Conservation (phyloP, 163 green algal species). For the Prototheca stagnorum region DNA sequence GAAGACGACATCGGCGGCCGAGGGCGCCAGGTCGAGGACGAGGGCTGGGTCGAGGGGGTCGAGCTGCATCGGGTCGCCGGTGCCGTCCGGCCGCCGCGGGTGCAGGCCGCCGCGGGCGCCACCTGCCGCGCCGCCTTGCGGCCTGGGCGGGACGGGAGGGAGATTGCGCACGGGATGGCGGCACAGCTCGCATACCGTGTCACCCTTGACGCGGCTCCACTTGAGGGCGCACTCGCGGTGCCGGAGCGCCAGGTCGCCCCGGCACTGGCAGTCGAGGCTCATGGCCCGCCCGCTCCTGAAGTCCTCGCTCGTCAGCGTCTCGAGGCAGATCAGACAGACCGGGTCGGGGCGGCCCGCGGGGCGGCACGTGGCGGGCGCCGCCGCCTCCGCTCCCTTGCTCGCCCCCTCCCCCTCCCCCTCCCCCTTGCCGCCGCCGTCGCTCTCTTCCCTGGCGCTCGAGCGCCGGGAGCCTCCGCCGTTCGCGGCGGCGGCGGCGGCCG, state of each 20-base stretch:
- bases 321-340: conserved; percentile 68
- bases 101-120: too few relatives aligned
- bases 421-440: too few relatives aligned
- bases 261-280: conserved; percentile 52
- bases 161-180: conserved; percentile 51
- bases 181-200: conserved; percentile 59
- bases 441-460: too few relatives aligned
- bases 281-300: conserved; percentile 52
- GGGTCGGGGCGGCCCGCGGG: not conserved
- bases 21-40: conserved; percentile 27
- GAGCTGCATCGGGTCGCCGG: conserved; percentile 1
- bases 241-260: conserved; percentile 62
- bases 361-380: not conserved
- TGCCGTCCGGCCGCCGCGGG: not conserved
- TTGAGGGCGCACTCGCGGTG: conserved; percentile 64
- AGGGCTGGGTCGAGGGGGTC: conserved; percentile 6
- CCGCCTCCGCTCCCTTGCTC: not conserved
- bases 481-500: too few relatives aligned
- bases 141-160: conserved; percentile 22
- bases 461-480: too few relatives aligned
- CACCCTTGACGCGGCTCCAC: conserved; percentile 63
- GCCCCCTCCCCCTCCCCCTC: not conserved
- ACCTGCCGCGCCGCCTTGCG: not conserved
- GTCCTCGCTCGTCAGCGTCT: conserved; percentile 44
- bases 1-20: conserved; percentile 53